Evolutionary conservation across 768 basidiomycete genomes (phyloP), one percentile per base, ranked within the genome.

Genomic region (Leccinum subtestaceum): DNA sequence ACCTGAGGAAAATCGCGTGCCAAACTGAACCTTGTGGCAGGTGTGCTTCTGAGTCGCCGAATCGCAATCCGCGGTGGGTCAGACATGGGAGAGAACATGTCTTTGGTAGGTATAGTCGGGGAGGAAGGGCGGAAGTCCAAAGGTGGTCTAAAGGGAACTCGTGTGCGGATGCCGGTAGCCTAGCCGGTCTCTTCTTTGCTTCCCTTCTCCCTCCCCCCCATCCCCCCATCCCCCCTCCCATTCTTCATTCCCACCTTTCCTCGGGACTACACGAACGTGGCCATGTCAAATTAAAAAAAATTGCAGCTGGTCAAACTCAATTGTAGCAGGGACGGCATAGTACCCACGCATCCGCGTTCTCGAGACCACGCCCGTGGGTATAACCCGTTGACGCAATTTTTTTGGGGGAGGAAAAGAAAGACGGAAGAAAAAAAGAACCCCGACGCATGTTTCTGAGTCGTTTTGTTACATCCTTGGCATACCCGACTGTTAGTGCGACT

Each of bases 241-340:
- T 38, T n/a, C 43, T n/a, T n/a, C 43, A 19, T 43, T 43, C 43
- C 43, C 43, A 45, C 43, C 43, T 45, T 40, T 40, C 19, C 43
- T 21, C 38, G 17, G 31, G 25, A 27, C 43, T 32, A 48, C 43
- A 43, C 52, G 53, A 9, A 61, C 54, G 55, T 58, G 59, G 17
- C 19, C 43, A 45, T 45, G 43, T 32, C 31, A 27, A 62, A 56
- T 51, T 60, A 57, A 69, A 67, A 67, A 57, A 69, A 67, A 67
- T 67, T 62, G 60, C 49, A 53, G 46, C 36, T 56, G 55, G 60
- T 56, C 52, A 60, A 67, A 67, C 67, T 59, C 60, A 45, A 66
- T 59, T 52, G 59, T 45, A 19, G 43, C 19, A 52, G 27, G 52
- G 31, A 31, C n/a, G 50, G 50, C 50, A 45, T 45, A 45, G n/a